These are phyloP conservation scores for Byssochlamys sp. DNA, from an alignment of 2,329 filamentous ascomycete species.

Conservation along the genomic window DNA sequence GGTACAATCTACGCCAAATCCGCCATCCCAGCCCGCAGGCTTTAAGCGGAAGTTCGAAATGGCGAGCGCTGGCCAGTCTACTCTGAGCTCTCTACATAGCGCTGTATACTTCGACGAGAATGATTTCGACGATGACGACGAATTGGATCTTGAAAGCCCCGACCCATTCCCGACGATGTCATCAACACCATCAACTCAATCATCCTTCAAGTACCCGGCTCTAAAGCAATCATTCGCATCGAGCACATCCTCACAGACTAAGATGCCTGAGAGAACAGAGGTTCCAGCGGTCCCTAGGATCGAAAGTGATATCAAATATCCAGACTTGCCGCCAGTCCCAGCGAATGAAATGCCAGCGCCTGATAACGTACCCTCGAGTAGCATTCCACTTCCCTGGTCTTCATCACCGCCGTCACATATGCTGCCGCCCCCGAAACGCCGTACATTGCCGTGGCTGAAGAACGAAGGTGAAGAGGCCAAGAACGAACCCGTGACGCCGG, in stretches of 20 bases:
- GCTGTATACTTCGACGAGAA: slow-evolving; percentile 61
- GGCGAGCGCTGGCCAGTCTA: slow-evolving; percentile 18
- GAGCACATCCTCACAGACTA: neutral
- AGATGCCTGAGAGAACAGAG: neutral
- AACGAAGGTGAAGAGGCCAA: slow-evolving; percentile 21
- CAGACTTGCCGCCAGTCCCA: slow-evolving; percentile 23
- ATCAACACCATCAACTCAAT: slow-evolving; percentile 3
- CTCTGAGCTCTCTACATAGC: slow-evolving; percentile 35
- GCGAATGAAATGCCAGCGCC: slow-evolving; percentile 11
- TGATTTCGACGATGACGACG: slow-evolving; percentile 77
- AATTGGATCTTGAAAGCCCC: slow-evolving; percentile 48
- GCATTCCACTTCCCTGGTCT: slow-evolving; percentile 61
- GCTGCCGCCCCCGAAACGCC: slow-evolving; percentile 46
- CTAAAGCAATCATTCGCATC: neutral
- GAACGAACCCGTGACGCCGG: slow-evolving; percentile 34
- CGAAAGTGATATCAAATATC: slow-evolving; percentile 24
- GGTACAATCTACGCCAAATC: slow-evolving; percentile 10
- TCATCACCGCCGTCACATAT: slow-evolving; percentile 43
- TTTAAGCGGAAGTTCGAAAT: slow-evolving; percentile 33
- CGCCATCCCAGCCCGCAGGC: slow-evolving; percentile 18
- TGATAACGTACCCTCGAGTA: slow-evolving; percentile 38
- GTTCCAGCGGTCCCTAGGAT: slow-evolving; percentile 7
- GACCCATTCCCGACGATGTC: slow-evolving; percentile 14
- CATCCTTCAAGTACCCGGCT: slow-evolving; percentile 5
- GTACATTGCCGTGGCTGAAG: slow-evolving; percentile 53